These are phyloP conservation scores for Pseudozyma hubeiensis DNA, from an alignment of 1,284 basidiomycete species.

Conservation along the genomic window DNA sequence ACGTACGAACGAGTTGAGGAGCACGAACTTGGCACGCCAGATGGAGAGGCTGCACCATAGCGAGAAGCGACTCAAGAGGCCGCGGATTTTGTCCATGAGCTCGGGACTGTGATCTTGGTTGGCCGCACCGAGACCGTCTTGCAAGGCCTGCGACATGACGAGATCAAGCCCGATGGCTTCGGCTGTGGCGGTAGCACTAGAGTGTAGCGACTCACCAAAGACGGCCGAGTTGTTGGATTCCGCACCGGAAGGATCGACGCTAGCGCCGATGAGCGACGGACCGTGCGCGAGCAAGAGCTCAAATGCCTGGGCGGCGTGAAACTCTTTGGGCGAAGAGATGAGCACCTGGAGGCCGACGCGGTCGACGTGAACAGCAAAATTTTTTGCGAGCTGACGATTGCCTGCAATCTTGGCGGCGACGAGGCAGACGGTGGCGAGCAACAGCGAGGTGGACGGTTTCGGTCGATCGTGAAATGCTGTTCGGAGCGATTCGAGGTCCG, in stretches of 20 bases:
- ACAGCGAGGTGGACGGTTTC: constrained; percentile 20
- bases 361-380: constrained; percentile 30
- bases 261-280: constrained; percentile 27
- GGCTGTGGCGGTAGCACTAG: constrained; percentile 23
- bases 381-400: constrained; percentile 11
- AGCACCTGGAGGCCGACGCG: constrained; percentile 36
- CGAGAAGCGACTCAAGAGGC: constrained; percentile 20
- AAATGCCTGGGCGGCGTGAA: constrained; percentile 29
- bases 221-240: constrained; percentile 10
- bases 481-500: constrained; percentile 12
- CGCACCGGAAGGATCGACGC: constrained; percentile 12
- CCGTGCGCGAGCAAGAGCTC: constrained; percentile 27
- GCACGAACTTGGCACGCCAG: constrained; percentile 24
- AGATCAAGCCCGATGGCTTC: constrained; percentile 28
- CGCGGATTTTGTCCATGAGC: not conserved
- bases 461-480: constrained; percentile 2
- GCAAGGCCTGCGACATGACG: constrained; percentile 14
- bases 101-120: not conserved
- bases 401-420: constrained; percentile 30
- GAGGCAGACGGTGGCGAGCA: constrained; percentile 26
- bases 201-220: constrained; percentile 27
- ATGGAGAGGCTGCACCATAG: constrained; percentile 33
- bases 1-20: constrained; percentile 17
- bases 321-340: constrained; percentile 27
- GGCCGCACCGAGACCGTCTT: not conserved